Base-by-base conservation (phyloP, 306 rosid genomes). In the Medicago truncatula region DNA sequence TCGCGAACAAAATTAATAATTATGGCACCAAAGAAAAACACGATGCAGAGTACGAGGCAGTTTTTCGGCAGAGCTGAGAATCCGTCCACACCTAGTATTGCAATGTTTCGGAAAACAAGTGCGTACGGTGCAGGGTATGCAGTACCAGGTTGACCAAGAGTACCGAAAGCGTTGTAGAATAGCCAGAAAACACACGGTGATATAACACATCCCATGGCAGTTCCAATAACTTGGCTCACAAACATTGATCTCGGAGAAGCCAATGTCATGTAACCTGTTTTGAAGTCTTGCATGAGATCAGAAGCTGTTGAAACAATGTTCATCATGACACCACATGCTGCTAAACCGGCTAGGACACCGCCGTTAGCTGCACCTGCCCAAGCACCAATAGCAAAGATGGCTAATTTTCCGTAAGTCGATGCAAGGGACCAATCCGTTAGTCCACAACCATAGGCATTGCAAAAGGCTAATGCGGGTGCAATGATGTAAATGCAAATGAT, bases 271-370 rank as follows among this genome's bases (percentile, higher is more conserved):
- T 86, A 86, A 0, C 89, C 89, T 46, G 89, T 86, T 68, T 81
- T 86, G 53, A 86, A 86, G 60, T 86, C 89, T 61, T 86, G 89
- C 87, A 78, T 86, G 2, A 86, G 76, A 69, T 86, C 89, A 54
- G 87, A 81, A 9, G 89, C 89, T 7, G 87, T 86, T 6, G 89
- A 78, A 2, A 86, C 89, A 72, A 86, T 83, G 58, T 83, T 86
- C 89, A 86, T 83, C 87, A 86, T 86, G 13, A 86, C 87, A 2
- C 89, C 89, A 75, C 89, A 83, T 16, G 87, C 89, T 9, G 87
- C 86, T 68, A 86, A 75, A 67, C 87, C 87, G 0, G 89, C 87
- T 3, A 83, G 77, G 47, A 86, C 78, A 0, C 87, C 89, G 9
- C 89, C 89, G 12, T 81, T n/a, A 39, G 80, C 5, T 3, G 84